These are phyloP conservation scores for Clohesyomyces aquaticus DNA, from an alignment of 495 filamentous ascomycete species.

Conservation along the genomic window DNA sequence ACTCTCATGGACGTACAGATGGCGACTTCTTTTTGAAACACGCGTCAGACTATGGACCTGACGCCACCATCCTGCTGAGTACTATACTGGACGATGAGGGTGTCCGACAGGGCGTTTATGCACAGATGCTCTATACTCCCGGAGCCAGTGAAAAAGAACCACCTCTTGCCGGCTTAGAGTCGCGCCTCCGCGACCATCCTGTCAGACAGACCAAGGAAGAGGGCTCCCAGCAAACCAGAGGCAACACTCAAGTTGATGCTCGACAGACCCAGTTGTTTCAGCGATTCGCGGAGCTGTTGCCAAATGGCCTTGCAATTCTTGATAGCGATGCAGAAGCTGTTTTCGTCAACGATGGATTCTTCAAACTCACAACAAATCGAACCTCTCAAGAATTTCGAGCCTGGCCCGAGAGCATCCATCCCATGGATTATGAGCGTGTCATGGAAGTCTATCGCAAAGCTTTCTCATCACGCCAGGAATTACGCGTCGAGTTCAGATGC, in stretches of 20 bases:
- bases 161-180: constrained; percentile 5
- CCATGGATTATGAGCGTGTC: constrained; percentile 45
- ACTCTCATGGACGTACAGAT: constrained; percentile 21
- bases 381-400: constrained; percentile 39
- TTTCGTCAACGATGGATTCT: constrained; percentile 49
- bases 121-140: constrained; percentile 34
- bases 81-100: constrained; percentile 41
- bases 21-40: constrained; percentile 34
- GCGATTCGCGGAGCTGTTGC: constrained; percentile 46
- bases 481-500: constrained; percentile 46
- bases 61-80: constrained; percentile 39
- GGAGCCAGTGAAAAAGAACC: constrained; percentile 11
- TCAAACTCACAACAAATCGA: constrained; percentile 45
- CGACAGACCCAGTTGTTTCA: constrained; percentile 43
- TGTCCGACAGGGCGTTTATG: constrained; percentile 37
- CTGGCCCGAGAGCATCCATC: constrained; percentile 48
- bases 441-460: constrained; percentile 46
- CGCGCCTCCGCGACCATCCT: neutral
- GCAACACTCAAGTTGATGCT: constrained; percentile 9
- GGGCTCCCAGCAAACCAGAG: constrained; percentile 5
- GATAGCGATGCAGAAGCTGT: constrained; percentile 44
- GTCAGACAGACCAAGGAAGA: constrained; percentile 5
- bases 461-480: constrained; percentile 37
- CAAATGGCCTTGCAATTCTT: constrained; percentile 48
- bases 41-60: constrained; percentile 10